Conservation (phyloP, 2,329 filamentous ascomycete genomes). For the Fusarium pilosicola region DNA sequence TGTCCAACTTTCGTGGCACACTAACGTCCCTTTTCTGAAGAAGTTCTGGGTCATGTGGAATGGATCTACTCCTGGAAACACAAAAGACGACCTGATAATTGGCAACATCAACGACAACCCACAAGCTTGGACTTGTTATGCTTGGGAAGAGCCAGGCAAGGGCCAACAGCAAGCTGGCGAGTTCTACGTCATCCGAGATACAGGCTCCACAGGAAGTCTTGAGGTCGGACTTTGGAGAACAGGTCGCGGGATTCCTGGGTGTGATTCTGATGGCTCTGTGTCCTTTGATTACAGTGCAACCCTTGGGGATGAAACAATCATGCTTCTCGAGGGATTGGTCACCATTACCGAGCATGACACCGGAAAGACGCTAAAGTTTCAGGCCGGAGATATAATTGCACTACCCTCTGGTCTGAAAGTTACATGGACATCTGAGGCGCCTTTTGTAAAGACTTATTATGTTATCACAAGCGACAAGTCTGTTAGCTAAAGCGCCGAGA, state of each 20-base stretch:
- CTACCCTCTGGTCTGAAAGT: neutral
- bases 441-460: neutral
- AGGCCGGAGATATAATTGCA: neutral
- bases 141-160: neutral
- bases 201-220: neutral
- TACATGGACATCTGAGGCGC: neutral
- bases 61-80: neutral
- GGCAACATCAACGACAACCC: neutral
- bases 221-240: neutral
- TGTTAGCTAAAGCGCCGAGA: fast-evolving
- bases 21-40: neutral
- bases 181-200: neutral
- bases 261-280: neutral
- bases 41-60: neutral
- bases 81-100: neutral
- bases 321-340: neutral
- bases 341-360: neutral
- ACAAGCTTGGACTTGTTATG: neutral
- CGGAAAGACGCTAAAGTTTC: neutral
- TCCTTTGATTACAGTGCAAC: neutral
- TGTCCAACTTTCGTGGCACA: neutral
- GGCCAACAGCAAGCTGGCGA: neutral
- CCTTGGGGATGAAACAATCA: neutral
- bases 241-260: neutral
- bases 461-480: neutral